These are phyloP conservation scores for Herpotrichia juniperi DNA, from an alignment of 2,329 filamentous ascomycete species.

Conservation along the genomic window DNA sequence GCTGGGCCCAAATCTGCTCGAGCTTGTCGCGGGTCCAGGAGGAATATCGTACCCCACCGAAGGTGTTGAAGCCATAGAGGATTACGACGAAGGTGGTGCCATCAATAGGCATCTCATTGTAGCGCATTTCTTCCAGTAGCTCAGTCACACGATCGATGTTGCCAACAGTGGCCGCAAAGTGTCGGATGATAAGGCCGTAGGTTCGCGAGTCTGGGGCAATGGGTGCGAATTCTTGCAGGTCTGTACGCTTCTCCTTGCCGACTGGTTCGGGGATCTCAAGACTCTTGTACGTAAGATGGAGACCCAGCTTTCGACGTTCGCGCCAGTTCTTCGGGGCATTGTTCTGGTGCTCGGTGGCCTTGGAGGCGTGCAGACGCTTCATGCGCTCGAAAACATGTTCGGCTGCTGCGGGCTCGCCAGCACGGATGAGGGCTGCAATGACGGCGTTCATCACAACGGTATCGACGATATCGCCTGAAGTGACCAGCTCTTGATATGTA, in stretches of 20 bases:
- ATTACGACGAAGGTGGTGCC: conserved; percentile 79
- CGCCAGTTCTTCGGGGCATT: conserved; percentile 43
- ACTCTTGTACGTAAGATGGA: conserved; percentile 54
- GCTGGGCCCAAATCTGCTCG: conserved; percentile 48
- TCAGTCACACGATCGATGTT: conserved; percentile 73
- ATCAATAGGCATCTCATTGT: conserved; percentile 68
- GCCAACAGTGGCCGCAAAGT: conserved; percentile 72
- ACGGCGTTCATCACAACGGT: conserved; percentile 86
- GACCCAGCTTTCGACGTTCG: conserved; percentile 51
- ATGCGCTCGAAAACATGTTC: conserved; percentile 84
- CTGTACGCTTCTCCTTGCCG: conserved; percentile 61
- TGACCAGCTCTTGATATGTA: conserved; percentile 83
- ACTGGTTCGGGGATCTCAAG: conserved; percentile 45
- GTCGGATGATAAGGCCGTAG: conserved; percentile 77
- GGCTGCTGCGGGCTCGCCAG: conserved; percentile 77
- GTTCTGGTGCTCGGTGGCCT: conserved; percentile 16
- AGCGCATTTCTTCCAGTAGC: conserved; percentile 81
- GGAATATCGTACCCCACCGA: conserved; percentile 70
- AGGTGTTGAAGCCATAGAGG: conserved; percentile 78
- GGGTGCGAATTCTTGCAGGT: conserved; percentile 69
- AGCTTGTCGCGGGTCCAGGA: conserved; percentile 77
- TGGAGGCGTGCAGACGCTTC: conserved; percentile 65
- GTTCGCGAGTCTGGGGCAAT: conserved; percentile 79
- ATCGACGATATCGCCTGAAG: conserved; percentile 85
- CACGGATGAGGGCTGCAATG: conserved; percentile 76